Percentiles rank a stretch among this genome's conserved stretches.
Evolutionary conservation across 192 early-diverging fungal species (phyloP).

Genomic region (Umbelopsis vinacea): DNA sequence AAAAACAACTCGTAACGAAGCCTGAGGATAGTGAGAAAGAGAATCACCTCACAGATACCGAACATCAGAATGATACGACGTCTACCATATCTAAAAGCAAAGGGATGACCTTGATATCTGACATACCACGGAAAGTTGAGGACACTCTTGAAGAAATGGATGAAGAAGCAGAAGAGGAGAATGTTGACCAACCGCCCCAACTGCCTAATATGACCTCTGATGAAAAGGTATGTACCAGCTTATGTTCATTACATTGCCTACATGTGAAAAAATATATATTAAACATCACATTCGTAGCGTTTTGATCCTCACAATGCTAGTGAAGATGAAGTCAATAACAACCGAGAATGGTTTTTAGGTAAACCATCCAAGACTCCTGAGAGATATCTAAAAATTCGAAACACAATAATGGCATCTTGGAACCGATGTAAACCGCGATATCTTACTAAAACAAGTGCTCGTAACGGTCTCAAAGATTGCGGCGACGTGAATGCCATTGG

Average conservation of each 20-base stretch:
- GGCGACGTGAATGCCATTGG: slow-evolving; percentile 95
- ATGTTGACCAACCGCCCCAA: not conserved
- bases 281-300: not conserved
- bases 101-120: slow-evolving; percentile 3
- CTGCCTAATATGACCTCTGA: not conserved
- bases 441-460: slow-evolving; percentile 80
- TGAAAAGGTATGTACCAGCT: not conserved
- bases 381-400: slow-evolving; percentile 86
- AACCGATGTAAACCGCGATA: slow-evolving; percentile 66
- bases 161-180: not conserved
- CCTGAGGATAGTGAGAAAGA: not conserved
- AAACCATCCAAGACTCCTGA: slow-evolving; percentile 83
- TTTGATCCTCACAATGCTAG: slow-evolving; percentile 54
- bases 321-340: slow-evolving; percentile 51
- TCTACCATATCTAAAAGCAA: not conserved
- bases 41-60: not conserved
- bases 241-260: not conserved
- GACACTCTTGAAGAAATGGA: not conserved
- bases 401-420: slow-evolving; percentile 89
- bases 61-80: not conserved
- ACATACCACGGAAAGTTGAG: slow-evolving; percentile 10
- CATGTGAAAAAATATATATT: too few relatives aligned
- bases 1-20: too few relatives aligned
- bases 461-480: slow-evolving; percentile 78
- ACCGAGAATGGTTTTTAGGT: slow-evolving; percentile 72